Percentiles rank a stretch among this genome's conserved stretches.
phyloP scores from a whole-genome alignment of 805 yeast species.

The Ogataea pilisensis region DNA sequence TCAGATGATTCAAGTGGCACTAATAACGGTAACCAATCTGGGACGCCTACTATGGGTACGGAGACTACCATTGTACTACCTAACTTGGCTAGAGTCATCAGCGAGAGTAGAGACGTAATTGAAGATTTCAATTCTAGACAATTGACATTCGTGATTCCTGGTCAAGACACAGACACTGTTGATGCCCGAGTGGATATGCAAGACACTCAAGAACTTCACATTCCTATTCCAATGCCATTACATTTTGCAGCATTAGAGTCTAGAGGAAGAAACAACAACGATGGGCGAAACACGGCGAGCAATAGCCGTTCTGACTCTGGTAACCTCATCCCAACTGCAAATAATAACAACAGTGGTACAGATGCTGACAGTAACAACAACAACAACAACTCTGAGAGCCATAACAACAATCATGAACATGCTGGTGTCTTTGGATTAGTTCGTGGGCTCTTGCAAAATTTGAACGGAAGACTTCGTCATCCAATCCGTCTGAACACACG shows the following conservation, averaged over 20 bases:
- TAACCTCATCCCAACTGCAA: not conserved
- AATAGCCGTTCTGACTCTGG: not conserved
- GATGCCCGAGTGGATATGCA: not conserved
- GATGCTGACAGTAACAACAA: not conserved
- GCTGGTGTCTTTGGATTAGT: slow-evolving; percentile 22
- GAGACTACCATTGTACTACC: slow-evolving; percentile 34
- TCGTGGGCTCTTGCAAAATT: slow-evolving; percentile 20
- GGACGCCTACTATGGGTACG: not conserved
- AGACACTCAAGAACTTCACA: slow-evolving; percentile 5
- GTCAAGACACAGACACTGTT: slow-evolving; percentile 15
- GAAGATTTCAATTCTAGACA: slow-evolving; percentile 29
- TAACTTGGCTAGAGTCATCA: slow-evolving; percentile 32
- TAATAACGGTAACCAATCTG: slow-evolving; percentile 1
- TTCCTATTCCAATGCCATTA: slow-evolving; percentile 9
- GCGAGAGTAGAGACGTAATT: slow-evolving; percentile 28
- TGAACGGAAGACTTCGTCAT: slow-evolving; percentile 22
- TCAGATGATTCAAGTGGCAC: not conserved
- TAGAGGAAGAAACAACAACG: no score
- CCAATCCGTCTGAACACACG: slow-evolving; percentile 14
- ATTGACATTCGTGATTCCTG: slow-evolving; percentile 30
- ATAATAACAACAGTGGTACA: slow-evolving; percentile 1
- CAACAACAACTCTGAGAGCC: slow-evolving; percentile 1
- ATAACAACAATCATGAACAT: slow-evolving; percentile 5
- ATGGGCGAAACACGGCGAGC: no score
- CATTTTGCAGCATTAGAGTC: slow-evolving; percentile 2